phyloP scores from a whole-genome alignment of 192 early-diverging fungal genomes.

The Fimicolochytrium jonesii region DNA sequence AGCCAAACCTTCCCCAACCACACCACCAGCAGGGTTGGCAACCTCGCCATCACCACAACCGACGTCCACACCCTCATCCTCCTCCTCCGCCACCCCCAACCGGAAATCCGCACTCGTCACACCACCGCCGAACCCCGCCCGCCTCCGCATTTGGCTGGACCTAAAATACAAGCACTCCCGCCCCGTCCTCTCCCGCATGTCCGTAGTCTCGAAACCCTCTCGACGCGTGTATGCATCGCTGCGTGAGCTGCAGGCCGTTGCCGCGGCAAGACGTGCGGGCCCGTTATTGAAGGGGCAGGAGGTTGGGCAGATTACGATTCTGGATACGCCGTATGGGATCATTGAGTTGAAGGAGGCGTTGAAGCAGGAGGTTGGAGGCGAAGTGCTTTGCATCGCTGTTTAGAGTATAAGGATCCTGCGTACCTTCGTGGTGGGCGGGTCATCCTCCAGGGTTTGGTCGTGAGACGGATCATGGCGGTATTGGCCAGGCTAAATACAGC shows the following conservation, averaged over 20 bases:
- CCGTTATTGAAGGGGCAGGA: conserved; percentile 73
- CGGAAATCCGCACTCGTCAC: too few relatives aligned
- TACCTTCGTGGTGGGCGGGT: too few relatives aligned
- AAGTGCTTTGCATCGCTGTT: conserved; percentile 54
- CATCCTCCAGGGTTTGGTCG: too few relatives aligned
- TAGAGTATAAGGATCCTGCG: too few relatives aligned
- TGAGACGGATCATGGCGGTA: too few relatives aligned
- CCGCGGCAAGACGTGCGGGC: conserved; percentile 67
- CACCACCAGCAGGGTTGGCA: background rate
- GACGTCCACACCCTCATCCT: background rate
- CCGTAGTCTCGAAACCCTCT: conserved; percentile 79
- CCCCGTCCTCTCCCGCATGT: conserved; percentile 77
- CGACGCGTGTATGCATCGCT: conserved; percentile 74
- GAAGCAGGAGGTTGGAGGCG: conserved; percentile 78
- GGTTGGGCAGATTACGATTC: conserved; percentile 87
- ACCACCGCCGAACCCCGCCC: conserved; percentile 8
- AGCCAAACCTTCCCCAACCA: background rate
- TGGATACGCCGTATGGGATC: conserved; percentile 82
- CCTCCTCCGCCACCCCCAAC: background rate
- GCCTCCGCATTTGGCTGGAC: conserved; percentile 73
- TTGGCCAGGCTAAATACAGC: too few relatives aligned
- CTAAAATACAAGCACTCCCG: conserved; percentile 83
- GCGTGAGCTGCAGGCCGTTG: conserved; percentile 68
- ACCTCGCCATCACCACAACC: background rate
- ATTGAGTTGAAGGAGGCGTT: conserved; percentile 89